Evolutionary conservation across 2,329 filamentous ascomycete species (phyloP).

Genomic region (Raffaelea arxii): DNA sequence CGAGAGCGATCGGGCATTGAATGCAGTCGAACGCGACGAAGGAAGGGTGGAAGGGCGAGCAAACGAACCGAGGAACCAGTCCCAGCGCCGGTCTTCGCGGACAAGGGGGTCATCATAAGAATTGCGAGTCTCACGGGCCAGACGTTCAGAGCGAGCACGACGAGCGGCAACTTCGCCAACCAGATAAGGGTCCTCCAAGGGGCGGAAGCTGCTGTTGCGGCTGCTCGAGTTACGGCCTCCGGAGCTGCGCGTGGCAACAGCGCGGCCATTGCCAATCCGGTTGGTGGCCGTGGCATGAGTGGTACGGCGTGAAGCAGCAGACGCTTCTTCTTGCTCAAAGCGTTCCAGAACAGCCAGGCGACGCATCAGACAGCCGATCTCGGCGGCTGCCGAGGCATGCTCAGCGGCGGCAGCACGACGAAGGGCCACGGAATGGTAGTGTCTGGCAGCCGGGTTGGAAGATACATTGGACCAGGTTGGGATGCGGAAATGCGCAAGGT

Average conservation of each 20-base stretch:
- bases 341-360: conserved; percentile 24
- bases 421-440: conserved; percentile 55
- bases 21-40: conserved; percentile 3
- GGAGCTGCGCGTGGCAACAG: too few relatives aligned
- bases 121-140: conserved; percentile 38
- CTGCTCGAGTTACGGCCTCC: conserved; percentile 14
- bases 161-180: conserved; percentile 57
- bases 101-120: conserved; percentile 41
- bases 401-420: conserved; percentile 43
- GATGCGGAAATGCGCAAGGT: conserved; percentile 44
- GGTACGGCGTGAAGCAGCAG: conserved; percentile 9
- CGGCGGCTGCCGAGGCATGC: conserved; percentile 23
- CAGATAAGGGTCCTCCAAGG: conserved; percentile 57
- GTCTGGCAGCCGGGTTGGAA: conserved; percentile 45
- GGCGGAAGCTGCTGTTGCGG: conserved; percentile 24
- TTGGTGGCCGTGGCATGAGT: conserved; percentile 11
- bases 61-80: conserved; percentile 47
- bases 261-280: conserved; percentile 9
- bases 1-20: background rate
- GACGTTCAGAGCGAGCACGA: conserved; percentile 44
- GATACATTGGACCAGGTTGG: conserved; percentile 48
- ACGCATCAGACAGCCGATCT: conserved; percentile 17
- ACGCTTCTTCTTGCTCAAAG: conserved; percentile 25
- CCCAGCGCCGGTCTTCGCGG: conserved; percentile 50
- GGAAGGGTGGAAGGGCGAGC: conserved; percentile 24